Percentiles rank a stretch among this genome's conserved stretches.
Conservation (phyloP, 208 protist species). For the Leishmania tarentolae region DNA sequence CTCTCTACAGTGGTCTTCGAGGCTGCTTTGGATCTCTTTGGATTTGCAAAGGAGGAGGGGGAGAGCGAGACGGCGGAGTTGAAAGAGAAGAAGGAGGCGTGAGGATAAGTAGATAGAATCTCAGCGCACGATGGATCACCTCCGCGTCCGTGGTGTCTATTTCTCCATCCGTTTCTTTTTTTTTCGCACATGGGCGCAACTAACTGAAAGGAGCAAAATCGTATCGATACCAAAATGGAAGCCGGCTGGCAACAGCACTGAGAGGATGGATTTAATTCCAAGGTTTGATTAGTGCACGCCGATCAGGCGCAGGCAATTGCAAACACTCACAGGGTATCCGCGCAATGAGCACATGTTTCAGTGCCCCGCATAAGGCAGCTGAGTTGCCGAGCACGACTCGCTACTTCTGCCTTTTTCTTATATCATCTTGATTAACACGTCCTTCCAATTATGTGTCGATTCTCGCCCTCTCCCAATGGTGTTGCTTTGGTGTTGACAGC, state of each 20-base stretch:
- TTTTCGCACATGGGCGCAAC: constrained; percentile 4
- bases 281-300: constrained; percentile 1
- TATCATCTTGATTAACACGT: not conserved
- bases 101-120: not conserved
- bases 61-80: constrained; percentile 18
- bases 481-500: not conserved
- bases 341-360: not conserved
- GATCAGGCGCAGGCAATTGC: not conserved
- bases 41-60: constrained; percentile 26
- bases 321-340: not conserved
- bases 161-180: not conserved
- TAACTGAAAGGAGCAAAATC: not conserved
- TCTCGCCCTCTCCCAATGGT: constrained; percentile 22
- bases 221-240: not conserved
- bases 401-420: constrained; percentile 1
- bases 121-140: not conserved
- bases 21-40: constrained; percentile 47
- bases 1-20: constrained; percentile 30
- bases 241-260: not conserved
- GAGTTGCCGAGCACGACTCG: not conserved
- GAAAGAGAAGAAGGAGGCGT: constrained; percentile 41
- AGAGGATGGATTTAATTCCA: not conserved
- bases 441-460: not conserved
- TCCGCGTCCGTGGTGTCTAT: not conserved
- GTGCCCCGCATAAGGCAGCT: not conserved